These are phyloP conservation scores for Heterobasidion annosum DNA, from an alignment of 1,284 basidiomycete species.

Conservation along the genomic window DNA sequence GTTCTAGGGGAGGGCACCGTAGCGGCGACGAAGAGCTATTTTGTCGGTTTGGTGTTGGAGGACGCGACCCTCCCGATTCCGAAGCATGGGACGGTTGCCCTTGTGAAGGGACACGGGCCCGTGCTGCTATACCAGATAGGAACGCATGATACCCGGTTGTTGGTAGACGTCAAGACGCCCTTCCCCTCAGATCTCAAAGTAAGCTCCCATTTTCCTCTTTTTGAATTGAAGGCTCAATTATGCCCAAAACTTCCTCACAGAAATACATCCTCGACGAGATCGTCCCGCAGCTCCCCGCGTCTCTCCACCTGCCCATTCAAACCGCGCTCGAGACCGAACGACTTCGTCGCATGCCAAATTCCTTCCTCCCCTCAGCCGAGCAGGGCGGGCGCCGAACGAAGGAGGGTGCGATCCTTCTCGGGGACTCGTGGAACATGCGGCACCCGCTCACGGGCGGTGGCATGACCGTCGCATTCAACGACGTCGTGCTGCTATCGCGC, in stretches of 20 bases:
- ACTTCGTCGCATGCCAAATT: constrained; percentile 92
- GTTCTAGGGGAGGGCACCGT: constrained; percentile 44
- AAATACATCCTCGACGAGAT: constrained; percentile 64
- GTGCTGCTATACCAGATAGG: constrained; percentile 88
- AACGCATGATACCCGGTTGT: constrained; percentile 77
- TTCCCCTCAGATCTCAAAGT: constrained; percentile 80
- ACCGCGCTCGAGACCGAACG: constrained; percentile 63
- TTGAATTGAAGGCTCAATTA: background rate
- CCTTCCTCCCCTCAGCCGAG: constrained; percentile 80
- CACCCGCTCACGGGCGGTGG: constrained; percentile 97
- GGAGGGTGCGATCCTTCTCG: constrained; percentile 80
- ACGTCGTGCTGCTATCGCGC: constrained; percentile 68
- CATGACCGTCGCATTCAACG: constrained; percentile 90
- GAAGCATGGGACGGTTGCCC: constrained; percentile 82
- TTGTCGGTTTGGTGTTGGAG: constrained; percentile 75
- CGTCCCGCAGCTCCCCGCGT: constrained; percentile 70
- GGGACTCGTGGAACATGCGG: constrained; percentile 99
- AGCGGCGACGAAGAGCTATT: constrained; percentile 64
- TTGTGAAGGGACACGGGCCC: constrained; percentile 68
- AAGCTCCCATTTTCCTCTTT: constrained; percentile 13
- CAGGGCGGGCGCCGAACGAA: constrained; percentile 59
- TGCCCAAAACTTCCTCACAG: constrained; percentile 25
- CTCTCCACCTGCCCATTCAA: constrained; percentile 55
- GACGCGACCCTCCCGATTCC: constrained; percentile 72
- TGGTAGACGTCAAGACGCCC: constrained; percentile 86